A percentile compares a stretch with the other conserved stretches of the same genome.
Evolutionary conservation across 2,329 filamentous ascomycete species (phyloP).

Genomic region (Arachnopeziza araneosa): DNA sequence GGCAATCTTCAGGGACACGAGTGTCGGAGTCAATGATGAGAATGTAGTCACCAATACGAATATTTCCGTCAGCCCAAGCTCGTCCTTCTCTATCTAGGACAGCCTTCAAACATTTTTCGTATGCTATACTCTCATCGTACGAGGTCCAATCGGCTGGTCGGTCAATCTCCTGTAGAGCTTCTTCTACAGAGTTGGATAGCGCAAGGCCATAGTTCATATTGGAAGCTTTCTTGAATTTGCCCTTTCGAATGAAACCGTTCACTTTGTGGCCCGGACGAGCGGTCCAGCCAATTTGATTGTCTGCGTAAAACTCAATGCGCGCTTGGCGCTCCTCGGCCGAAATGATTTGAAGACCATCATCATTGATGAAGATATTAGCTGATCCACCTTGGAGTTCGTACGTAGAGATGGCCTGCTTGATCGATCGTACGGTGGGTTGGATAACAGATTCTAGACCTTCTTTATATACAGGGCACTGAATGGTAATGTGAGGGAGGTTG

Average conservation of each 20-base stretch:
- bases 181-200: conserved; percentile 8
- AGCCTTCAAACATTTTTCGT: conserved; percentile 58
- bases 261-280: conserved; percentile 60
- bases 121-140: conserved; percentile 59
- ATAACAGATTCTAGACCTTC: conserved; percentile 43
- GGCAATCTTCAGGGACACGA: conserved; percentile 61
- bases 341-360: conserved; percentile 66
- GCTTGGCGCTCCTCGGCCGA: conserved; percentile 54
- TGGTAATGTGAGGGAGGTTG: conserved; percentile 11
- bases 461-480: conserved; percentile 36
- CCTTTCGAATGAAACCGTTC: conserved; percentile 51
- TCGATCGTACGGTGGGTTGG: conserved; percentile 46
- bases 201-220: conserved; percentile 17
- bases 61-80: conserved; percentile 78
- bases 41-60: conserved; percentile 80
- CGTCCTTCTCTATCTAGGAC: conserved; percentile 61
- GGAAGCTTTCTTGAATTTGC: conserved; percentile 41
- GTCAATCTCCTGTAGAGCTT: conserved; percentile 37
- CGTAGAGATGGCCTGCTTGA: conserved; percentile 52
- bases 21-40: conserved; percentile 75
- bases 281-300: conserved; percentile 65
- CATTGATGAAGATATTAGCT: conserved; percentile 63
- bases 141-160: conserved; percentile 60
- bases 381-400: conserved; percentile 56
- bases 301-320: conserved; percentile 62